Evolutionary conservation across 2,329 filamentous ascomycete species (phyloP).

Genomic region (Fusarium xyrophilum): DNA sequence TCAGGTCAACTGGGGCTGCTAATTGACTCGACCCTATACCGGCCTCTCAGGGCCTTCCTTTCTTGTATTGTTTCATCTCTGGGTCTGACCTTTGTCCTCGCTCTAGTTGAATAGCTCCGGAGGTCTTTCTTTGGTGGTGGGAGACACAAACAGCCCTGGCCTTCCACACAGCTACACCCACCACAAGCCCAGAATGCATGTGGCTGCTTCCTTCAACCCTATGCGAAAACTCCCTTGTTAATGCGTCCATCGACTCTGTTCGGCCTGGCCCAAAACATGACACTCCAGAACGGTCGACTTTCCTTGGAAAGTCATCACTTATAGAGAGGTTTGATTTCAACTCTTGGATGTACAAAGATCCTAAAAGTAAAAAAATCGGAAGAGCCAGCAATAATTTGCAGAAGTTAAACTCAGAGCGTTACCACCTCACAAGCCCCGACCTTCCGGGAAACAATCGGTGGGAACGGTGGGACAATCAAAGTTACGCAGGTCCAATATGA

Average conservation of each 20-base stretch:
- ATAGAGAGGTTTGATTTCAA: not conserved
- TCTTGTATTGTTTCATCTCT: slow-evolving; percentile 19
- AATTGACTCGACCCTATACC: not conserved
- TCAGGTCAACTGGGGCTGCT: slow-evolving; percentile 13
- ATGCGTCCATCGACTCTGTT: not conserved
- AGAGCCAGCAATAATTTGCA: not conserved
- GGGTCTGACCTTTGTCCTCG: slow-evolving; percentile 7
- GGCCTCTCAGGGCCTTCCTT: slow-evolving; percentile 10
- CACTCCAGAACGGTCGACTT: not conserved
- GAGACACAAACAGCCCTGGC: slow-evolving; percentile 6
- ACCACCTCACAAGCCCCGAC: not conserved
- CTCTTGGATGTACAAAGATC: not conserved
- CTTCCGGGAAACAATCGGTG: slow-evolving; percentile 1
- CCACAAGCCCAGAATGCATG: slow-evolving; percentile 1
- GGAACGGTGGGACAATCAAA: slow-evolving; percentile 1
- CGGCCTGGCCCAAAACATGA: not conserved
- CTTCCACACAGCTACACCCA: slow-evolving; percentile 7
- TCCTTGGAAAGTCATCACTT: not conserved
- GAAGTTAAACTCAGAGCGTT: slow-evolving; percentile 1
- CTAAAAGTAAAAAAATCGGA: not conserved
- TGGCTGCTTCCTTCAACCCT: slow-evolving; percentile 8
- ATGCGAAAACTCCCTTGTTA: slow-evolving; percentile 5
- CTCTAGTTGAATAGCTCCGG: not conserved
- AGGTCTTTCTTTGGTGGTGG: slow-evolving; percentile 15
- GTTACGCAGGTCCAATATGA: not conserved